Base-by-base conservation (phyloP, 106 monocot species). In the Hemerocallis citrina region DNA sequence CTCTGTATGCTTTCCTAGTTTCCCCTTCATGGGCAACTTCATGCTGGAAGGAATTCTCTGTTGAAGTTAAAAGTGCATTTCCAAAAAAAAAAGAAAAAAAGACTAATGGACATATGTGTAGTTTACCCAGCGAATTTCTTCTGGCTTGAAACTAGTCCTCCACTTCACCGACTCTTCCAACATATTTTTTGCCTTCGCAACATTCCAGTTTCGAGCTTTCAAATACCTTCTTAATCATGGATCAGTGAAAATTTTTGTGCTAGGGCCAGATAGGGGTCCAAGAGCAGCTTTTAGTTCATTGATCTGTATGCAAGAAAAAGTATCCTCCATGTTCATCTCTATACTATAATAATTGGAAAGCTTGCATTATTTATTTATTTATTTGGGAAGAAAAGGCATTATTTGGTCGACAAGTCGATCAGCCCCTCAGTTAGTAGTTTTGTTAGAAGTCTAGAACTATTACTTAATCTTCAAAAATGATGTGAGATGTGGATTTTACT, bases 61-160 rank as follows among this genome's bases (percentile, higher is more conserved):
- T 13, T 54, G 19, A 29, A 25, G 62, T 15, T 20, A n/a, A n/a
- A n/a, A 12, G n/a, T n/a, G n/a, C n/a, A 77, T 72, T n/a, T n/a
- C n/a, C n/a, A n/a, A n/a, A n/a, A n/a, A n/a, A n/a, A n/a, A n/a
- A n/a, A n/a, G n/a, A n/a, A n/a, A n/a, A n/a, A n/a, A n/a, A n/a
- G n/a, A n/a, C n/a, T n/a, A n/a, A n/a, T n/a, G n/a, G n/a, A n/a
- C n/a, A n/a, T n/a, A n/a, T n/a, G n/a, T n/a, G n/a, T n/a, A n/a
- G n/a, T n/a, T n/a, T 69, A 93, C 88, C 93, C 93, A 93, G 39
- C 74, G 76, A 36, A 85, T 93, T 35, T 93, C 85, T 43, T 93
- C 88, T 13, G 93, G 88, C 63, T 70, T 85, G 56, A 69, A 88
- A 48, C 52, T 77, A 57, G 71, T 48, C 68, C 88, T 85, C 93